Evolutionary conservation across 352 stramenopile species (phyloP).

Genomic region (Globisporangium yorkense): DNA sequence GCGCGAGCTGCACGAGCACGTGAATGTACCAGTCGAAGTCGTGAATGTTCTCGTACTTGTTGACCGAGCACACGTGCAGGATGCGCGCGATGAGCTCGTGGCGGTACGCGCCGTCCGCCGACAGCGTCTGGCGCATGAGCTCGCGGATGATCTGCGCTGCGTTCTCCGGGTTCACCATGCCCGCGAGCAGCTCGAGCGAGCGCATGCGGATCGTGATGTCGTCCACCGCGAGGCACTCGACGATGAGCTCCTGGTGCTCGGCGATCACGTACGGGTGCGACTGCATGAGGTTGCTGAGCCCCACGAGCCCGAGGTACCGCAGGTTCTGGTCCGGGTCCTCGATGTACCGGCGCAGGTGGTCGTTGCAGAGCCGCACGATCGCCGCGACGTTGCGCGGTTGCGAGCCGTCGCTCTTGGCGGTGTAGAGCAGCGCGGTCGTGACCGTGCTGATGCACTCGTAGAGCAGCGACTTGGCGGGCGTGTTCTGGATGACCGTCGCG

Average conservation of each 20-base stretch:
- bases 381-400: conserved; percentile 91
- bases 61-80: conserved; percentile 93
- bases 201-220: conserved; percentile 98
- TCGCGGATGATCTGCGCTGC: conserved; percentile 95
- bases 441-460: conserved; percentile 98
- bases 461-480: conserved; percentile 96
- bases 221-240: conserved; percentile 96
- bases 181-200: conserved; percentile 93
- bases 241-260: conserved; percentile 94
- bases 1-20: conserved; percentile 93
- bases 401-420: conserved; percentile 93
- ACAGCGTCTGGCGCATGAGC: conserved; percentile 93
- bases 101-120: conserved; percentile 91
- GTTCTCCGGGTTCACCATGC: conserved; percentile 96
- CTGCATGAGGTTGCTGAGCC: conserved; percentile 95
- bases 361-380: conserved; percentile 94
- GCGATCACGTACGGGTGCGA: conserved; percentile 93
- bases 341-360: conserved; percentile 95
- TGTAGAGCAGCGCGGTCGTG: conserved; percentile 96
- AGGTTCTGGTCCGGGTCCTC: conserved; percentile 99
- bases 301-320: conserved; percentile 97
- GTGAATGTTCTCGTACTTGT: conserved; percentile 97
- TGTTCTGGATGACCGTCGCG: conserved; percentile 96
- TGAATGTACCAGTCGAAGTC: conserved; percentile 99
- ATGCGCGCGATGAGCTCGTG: conserved; percentile 96